Base-by-base conservation (phyloP, 805 yeast species). In the Candida gorgasii region DNA sequence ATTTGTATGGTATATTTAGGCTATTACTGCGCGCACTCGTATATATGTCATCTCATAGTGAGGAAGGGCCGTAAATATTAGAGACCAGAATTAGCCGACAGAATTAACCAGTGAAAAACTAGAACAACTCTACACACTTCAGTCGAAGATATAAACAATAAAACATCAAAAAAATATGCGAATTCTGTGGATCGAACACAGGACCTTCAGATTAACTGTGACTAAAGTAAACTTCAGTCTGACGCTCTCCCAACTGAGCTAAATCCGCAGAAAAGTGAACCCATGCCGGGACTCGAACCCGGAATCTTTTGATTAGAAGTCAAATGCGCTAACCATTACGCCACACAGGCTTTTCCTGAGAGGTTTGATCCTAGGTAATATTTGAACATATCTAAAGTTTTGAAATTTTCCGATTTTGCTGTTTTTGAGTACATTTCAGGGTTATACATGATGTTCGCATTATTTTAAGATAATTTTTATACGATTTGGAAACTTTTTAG, bases 111-210 rank as follows among this genome's bases (percentile, higher is more conserved):
- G n/a, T n/a, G n/a, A n/a, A n/a, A n/a, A n/a, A n/a, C n/a, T n/a
- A n/a, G n/a, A n/a, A n/a, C n/a, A n/a, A n/a, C n/a, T n/a, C n/a
- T n/a, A n/a, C n/a, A n/a, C n/a, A n/a, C n/a, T n/a, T n/a, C n/a
- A n/a, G n/a, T n/a, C n/a, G n/a, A n/a, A n/a, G n/a, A n/a, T n/a
- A n/a, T n/a, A n/a, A n/a, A n/a, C n/a, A n/a, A n/a, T n/a, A 22
- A 38, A 29, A 36, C 11, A 20, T 8, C 14, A 51, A 52, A 54
- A 57, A 40, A 61, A 53, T 33, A 53, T 75, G 80, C 80, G 79
- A 73, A 61, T 73, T 75, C 76, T 79, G 86, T 78, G 86, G 86
- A 79, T 80, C 82, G 86, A 81, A 81, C 86, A 78, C 86, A 79
- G 82, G 85, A 80, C 86, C 86, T 81, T 75, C 84, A 80, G 85